Evolutionary conservation across 2,329 filamentous ascomycete genomes (phyloP).

Genomic region (Ceratocystis cubensis): DNA sequence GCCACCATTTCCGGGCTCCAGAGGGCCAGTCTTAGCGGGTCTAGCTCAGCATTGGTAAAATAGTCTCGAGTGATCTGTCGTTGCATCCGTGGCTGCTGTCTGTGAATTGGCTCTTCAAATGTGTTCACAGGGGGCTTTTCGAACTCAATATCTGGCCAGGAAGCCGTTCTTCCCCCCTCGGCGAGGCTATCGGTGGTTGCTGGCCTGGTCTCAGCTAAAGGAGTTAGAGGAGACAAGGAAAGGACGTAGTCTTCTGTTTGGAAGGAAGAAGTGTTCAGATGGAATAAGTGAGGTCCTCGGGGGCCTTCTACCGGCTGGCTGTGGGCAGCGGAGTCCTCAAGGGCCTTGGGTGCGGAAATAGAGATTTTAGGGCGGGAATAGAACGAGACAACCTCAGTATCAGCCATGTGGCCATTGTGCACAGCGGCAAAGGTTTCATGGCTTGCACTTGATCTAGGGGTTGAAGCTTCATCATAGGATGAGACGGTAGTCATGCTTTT

Average conservation of each 20-base stretch:
- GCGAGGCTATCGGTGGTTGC: background rate
- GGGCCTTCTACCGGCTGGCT: conserved; percentile 63
- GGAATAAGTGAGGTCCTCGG: conserved; percentile 75
- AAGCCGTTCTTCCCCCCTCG: conserved; percentile 27
- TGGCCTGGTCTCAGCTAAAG: conserved; percentile 26
- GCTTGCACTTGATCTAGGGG: conserved; percentile 55
- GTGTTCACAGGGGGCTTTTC: background rate
- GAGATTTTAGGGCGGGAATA: conserved; percentile 33
- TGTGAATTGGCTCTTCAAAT: background rate
- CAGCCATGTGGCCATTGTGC: conserved; percentile 23
- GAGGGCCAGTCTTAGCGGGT: conserved; percentile 44
- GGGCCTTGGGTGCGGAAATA: conserved; percentile 5
- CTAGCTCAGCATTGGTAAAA: conserved; percentile 45
- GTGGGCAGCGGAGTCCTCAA: conserved; percentile 15
- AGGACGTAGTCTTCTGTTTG: conserved; percentile 42
- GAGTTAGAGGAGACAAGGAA: conserved; percentile 61
- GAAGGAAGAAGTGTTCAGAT: conserved; percentile 48
- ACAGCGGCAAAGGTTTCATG: conserved; percentile 26
- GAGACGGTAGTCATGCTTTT: conserved; percentile 78
- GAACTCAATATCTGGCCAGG: conserved; percentile 22
- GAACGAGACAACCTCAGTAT: conserved; percentile 44
- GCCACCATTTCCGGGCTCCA: conserved; percentile 70
- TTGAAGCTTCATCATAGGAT: conserved; percentile 71
- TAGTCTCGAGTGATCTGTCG: conserved; percentile 28
- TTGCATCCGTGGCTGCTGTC: background rate